Conservation (phyloP, 148 eudicot genomes). For the Gaultheria prostrata region DNA sequence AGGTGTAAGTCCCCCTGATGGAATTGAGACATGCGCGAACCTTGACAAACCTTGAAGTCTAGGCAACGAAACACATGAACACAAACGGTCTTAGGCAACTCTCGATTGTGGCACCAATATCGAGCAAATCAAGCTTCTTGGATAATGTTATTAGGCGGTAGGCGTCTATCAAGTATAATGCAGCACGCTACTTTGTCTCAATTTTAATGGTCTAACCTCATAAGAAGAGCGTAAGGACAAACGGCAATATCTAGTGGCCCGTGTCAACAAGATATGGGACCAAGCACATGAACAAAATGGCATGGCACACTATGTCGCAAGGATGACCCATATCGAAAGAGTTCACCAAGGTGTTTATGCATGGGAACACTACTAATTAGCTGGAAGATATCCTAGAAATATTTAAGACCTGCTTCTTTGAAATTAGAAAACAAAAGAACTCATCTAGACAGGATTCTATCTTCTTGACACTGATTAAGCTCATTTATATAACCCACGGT, state of each 20-base stretch:
- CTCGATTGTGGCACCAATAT: background rate
- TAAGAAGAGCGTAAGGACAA: background rate
- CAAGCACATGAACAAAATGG: background rate
- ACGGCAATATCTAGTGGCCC: background rate
- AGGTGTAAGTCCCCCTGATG: background rate
- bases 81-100: background rate
- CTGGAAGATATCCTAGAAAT: background rate
- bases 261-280: background rate
- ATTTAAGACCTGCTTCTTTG: background rate
- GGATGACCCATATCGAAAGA: background rate
- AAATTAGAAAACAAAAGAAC: background rate
- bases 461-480: background rate
- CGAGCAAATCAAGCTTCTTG: background rate
- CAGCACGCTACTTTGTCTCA: background rate
- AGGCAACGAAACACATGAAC: background rate
- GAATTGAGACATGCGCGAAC: background rate
- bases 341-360: background rate
- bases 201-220: background rate
- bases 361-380: background rate
- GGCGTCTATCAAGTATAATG: no score
- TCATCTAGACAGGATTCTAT: background rate
- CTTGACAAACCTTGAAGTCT: background rate
- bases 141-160: background rate
- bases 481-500: background rate
- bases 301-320: background rate